Conservation (phyloP, 495 filamentous ascomycete genomes). For the Sphaerosporella brunnea region DNA sequence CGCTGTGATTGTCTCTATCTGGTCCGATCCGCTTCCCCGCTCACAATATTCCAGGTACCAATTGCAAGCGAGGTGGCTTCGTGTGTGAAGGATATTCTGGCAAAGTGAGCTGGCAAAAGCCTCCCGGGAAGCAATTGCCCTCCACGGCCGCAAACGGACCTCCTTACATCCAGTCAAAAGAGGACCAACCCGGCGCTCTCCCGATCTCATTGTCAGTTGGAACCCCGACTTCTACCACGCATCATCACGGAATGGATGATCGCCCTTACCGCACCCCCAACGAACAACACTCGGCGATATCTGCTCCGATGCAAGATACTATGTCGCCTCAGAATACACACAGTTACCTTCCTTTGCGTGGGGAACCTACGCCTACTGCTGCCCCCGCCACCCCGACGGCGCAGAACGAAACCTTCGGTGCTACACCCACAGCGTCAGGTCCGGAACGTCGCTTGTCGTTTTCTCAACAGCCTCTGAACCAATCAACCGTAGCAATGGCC, state of each 20-base stretch:
- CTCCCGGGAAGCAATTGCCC: constrained; percentile 40
- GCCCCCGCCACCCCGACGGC: constrained; percentile 12
- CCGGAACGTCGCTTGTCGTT: constrained; percentile 25
- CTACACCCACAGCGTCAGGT: not conserved
- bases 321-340: not conserved
- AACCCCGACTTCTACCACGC: not conserved
- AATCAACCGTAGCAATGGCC: constrained; percentile 36
- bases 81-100: constrained; percentile 85
- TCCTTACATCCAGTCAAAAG: constrained; percentile 59
- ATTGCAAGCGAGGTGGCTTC: constrained; percentile 83
- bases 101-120: constrained; percentile 54
- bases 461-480: constrained; percentile 41
- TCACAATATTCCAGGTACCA: constrained; percentile 54
- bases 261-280: not conserved
- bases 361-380: constrained; percentile 1
- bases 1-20: not conserved
- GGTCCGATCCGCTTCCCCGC: too few relatives aligned
- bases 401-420: not conserved
- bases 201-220: constrained; percentile 4
- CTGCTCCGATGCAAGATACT: not conserved
- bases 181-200: constrained; percentile 26
- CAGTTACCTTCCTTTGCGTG: not conserved
- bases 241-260: not conserved
- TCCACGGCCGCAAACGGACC: constrained; percentile 37
- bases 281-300: not conserved